Evolutionary conservation across 495 filamentous ascomycete species (phyloP).

Genomic region (Pyrenula aspistea): DNA sequence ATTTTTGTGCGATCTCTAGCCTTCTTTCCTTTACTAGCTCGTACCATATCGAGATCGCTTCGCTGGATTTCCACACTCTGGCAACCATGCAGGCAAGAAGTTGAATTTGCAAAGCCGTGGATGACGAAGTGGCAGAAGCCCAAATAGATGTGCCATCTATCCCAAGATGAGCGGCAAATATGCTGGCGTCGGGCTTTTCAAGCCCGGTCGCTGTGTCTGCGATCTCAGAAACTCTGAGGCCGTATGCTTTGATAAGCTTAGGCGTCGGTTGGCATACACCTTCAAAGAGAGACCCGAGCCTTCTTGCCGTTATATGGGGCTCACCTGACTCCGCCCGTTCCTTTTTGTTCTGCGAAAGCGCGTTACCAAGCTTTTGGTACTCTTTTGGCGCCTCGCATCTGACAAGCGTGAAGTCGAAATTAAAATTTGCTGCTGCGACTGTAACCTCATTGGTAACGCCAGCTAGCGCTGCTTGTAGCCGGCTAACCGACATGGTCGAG

Average conservation of each 20-base stretch:
- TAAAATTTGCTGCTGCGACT: constrained; percentile 17
- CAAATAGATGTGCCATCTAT: constrained; percentile 18
- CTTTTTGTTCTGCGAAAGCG: constrained; percentile 9
- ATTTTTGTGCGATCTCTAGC: constrained; percentile 4
- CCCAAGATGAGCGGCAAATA: constrained; percentile 16
- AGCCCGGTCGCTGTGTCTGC: not conserved
- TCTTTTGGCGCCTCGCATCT: constrained; percentile 20
- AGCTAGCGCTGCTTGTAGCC: constrained; percentile 4
- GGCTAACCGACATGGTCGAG: not conserved
- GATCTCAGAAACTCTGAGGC: constrained; percentile 13
- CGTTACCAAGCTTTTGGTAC: constrained; percentile 11
- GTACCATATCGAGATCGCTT: constrained; percentile 23
- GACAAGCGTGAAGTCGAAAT: constrained; percentile 22
- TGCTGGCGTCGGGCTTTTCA: constrained; percentile 1
- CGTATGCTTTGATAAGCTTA: constrained; percentile 12
- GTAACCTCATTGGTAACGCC: constrained; percentile 14
- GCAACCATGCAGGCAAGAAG: constrained; percentile 25
- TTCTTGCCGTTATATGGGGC: constrained; percentile 17
- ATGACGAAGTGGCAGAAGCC: constrained; percentile 24
- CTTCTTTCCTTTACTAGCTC: constrained; percentile 16
- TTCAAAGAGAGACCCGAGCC: constrained; percentile 19
- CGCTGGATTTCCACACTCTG: constrained; percentile 9
- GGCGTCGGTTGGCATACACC: constrained; percentile 10
- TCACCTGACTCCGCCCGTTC: constrained; percentile 15
- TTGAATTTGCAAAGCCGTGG: constrained; percentile 13